Evolutionary conservation across 1,284 basidiomycete species (phyloP).

Genomic region (Vanrija sp.): DNA sequence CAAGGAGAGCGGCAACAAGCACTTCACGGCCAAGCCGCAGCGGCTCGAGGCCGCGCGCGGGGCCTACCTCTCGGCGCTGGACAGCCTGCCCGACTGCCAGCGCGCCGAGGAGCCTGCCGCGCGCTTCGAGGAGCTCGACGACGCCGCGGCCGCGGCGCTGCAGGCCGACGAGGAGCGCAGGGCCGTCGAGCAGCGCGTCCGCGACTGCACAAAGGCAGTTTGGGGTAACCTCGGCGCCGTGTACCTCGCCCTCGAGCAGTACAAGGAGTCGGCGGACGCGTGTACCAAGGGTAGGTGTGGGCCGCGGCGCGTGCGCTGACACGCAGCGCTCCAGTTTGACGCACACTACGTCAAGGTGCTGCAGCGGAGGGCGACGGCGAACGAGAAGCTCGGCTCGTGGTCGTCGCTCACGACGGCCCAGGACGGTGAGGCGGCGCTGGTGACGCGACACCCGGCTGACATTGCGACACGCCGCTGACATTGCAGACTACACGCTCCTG

Average conservation of each 20-base stretch:
- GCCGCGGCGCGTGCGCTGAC: background rate
- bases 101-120: background rate
- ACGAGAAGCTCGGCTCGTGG: conserved; percentile 77
- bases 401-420: conserved; percentile 72
- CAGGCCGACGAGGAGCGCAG: conserved; percentile 19
- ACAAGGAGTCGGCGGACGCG: conserved; percentile 50
- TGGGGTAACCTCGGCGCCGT: conserved; percentile 45
- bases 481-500: conserved; percentile 70
- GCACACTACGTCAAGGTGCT: conserved; percentile 81
- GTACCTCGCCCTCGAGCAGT: conserved; percentile 33
- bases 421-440: conserved; percentile 60
- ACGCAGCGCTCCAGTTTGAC: conserved; percentile 74
- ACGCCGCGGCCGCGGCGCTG: conserved; percentile 23
- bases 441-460: conserved; percentile 8
- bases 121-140: background rate
- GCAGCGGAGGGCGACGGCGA: conserved; percentile 77
- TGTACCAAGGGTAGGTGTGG: conserved; percentile 39
- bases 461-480: conserved; percentile 11
- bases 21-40: conserved; percentile 31
- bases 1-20: conserved; percentile 38
- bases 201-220: conserved; percentile 34
- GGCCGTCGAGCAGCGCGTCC: conserved; percentile 23
- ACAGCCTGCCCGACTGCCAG: conserved; percentile 15
- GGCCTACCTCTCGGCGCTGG: conserved; percentile 32
- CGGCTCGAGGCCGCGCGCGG: conserved; percentile 26